Conservation (phyloP, 768 basidiomycete genomes). For the Obba rivulosa region DNA sequence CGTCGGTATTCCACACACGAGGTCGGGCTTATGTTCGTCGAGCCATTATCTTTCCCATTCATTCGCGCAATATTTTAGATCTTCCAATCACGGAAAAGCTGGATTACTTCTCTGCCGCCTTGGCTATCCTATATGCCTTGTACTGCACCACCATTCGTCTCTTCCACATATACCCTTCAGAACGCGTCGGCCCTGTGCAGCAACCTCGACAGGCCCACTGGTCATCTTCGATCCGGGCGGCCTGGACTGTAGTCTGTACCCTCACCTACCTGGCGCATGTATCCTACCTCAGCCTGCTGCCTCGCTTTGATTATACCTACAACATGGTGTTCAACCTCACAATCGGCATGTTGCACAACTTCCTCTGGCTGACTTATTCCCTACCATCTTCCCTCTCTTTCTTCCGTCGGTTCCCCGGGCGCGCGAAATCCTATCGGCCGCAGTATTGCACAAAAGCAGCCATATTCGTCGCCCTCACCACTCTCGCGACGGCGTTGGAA, state of each 20-base stretch:
- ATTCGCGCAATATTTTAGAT: constrained; percentile 42
- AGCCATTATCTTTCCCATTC: neutral
- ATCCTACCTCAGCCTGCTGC: constrained; percentile 68
- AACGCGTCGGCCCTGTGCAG: constrained; percentile 13
- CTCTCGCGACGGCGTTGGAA: constrained; percentile 72
- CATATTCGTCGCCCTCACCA: constrained; percentile 64
- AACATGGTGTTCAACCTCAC: constrained; percentile 83
- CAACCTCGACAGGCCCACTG: constrained; percentile 17
- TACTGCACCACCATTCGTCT: constrained; percentile 75
- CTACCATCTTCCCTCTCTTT: constrained; percentile 43
- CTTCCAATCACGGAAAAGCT: constrained; percentile 77
- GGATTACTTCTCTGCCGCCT: constrained; percentile 93
- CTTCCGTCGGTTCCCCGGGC: constrained; percentile 49
- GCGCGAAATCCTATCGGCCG: constrained; percentile 55
- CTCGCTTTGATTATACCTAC: constrained; percentile 89
- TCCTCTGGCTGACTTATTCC: constrained; percentile 76
- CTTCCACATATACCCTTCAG: constrained; percentile 60
- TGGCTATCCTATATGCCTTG: constrained; percentile 76
- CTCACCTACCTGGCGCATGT: constrained; percentile 64
- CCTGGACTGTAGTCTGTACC: constrained; percentile 50
- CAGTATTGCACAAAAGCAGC: constrained; percentile 47
- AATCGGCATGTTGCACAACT: constrained; percentile 74
- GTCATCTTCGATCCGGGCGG: constrained; percentile 9
- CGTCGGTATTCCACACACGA: constrained; percentile 86
- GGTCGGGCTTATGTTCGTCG: constrained; percentile 41